Conservation (phyloP, 1,284 basidiomycete species). For the Trichosporon sp. region DNA sequence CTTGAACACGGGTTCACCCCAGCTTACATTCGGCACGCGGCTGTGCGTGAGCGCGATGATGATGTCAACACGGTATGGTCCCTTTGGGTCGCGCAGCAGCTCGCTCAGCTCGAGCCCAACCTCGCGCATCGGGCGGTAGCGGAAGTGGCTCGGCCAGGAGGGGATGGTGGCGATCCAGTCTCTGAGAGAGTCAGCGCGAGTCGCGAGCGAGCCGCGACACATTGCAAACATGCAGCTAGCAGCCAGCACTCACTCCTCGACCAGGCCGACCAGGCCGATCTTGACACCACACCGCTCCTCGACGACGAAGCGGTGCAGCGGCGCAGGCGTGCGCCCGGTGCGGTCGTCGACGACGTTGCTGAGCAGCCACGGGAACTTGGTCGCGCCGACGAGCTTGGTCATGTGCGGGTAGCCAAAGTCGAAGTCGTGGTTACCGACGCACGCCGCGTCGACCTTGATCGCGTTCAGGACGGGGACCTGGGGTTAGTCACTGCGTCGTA, state of each 20-base stretch:
- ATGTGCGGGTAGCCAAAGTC: constrained; percentile 78
- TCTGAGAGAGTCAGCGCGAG: constrained; percentile 42
- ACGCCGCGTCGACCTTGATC: constrained; percentile 44
- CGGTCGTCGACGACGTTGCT: constrained; percentile 67
- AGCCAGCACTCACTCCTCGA: constrained; percentile 61
- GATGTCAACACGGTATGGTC: constrained; percentile 66
- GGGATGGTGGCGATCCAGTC: constrained; percentile 84
- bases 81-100: constrained; percentile 65
- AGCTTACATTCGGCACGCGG: constrained; percentile 61
- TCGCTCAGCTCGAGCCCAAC: constrained; percentile 63
- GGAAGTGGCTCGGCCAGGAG: constrained; percentile 70
- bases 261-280: constrained; percentile 74
- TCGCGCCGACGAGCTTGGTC: constrained; percentile 64
- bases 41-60: constrained; percentile 79
- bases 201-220: neutral
- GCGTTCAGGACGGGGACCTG: constrained; percentile 73
- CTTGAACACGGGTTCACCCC: neutral
- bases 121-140: constrained; percentile 65
- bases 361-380: constrained; percentile 66
- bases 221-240: neutral
- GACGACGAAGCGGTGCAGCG: constrained; percentile 59
- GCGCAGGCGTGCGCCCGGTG: constrained; percentile 59
- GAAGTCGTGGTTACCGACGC: constrained; percentile 70
- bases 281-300: constrained; percentile 64
- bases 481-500: neutral